phyloP scores from a whole-genome alignment of 2,329 filamentous ascomycete genomes.

The Phaeoacremonium minimum region DNA sequence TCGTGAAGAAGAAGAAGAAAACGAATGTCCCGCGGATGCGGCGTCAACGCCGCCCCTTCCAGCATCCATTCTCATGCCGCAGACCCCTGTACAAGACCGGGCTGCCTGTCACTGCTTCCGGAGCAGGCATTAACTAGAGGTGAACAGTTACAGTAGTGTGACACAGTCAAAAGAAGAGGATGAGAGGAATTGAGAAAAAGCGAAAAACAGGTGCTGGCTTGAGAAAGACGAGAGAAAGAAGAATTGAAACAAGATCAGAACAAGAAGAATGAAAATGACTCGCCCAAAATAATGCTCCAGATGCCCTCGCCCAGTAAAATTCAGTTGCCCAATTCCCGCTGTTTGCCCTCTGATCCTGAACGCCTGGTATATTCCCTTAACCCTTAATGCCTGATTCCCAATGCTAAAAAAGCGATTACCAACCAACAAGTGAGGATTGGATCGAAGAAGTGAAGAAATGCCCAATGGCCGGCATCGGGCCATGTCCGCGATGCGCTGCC shows the following conservation, averaged over 20 bases:
- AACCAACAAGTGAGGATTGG: too few species aligned
- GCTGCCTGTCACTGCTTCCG: background rate
- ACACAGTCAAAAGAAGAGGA: too few species aligned
- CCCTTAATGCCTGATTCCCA: constrained; percentile 1
- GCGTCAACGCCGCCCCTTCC: background rate
- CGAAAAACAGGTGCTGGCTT: background rate
- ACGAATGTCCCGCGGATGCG: background rate
- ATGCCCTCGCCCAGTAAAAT: too few species aligned
- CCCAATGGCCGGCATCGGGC: background rate
- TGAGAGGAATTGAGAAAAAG: background rate
- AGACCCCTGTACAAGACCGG: background rate
- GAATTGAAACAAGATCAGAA: background rate
- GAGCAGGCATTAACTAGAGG: background rate
- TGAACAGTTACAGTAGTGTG: background rate
- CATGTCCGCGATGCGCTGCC: background rate
- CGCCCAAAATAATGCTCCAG: background rate
- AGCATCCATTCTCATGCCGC: background rate
- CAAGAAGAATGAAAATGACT: too few species aligned
- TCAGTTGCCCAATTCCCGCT: background rate
- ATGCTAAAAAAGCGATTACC: constrained; percentile 12
- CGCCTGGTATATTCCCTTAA: constrained; percentile 25
- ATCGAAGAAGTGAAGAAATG: too few species aligned
- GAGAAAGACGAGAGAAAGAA: background rate
- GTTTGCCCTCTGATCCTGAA: constrained; percentile 14
- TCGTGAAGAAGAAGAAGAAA: background rate